phyloP scores from a whole-genome alignment of 495 filamentous ascomycete species.

The Tetracladium setigerum region DNA sequence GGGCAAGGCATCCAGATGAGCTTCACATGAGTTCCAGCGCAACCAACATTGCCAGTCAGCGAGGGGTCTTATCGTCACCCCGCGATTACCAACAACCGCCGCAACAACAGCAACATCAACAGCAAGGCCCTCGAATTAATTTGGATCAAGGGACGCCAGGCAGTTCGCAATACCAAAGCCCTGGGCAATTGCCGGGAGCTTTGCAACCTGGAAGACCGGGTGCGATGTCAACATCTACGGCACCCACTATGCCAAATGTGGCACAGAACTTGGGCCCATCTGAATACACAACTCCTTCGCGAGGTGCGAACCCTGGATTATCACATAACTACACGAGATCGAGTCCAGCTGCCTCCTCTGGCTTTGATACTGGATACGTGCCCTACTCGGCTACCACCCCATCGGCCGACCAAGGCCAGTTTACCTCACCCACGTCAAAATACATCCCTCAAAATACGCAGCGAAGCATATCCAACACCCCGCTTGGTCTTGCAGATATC shows the following conservation, averaged over 20 bases:
- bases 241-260: slow-evolving; percentile 63
- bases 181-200: slow-evolving; percentile 42
- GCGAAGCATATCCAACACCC: slow-evolving; percentile 72
- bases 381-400: slow-evolving; percentile 60
- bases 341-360: slow-evolving; percentile 56
- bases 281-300: slow-evolving; percentile 58
- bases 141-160: slow-evolving; percentile 24
- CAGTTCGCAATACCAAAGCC: slow-evolving; percentile 45
- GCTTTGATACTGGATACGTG: slow-evolving; percentile 65
- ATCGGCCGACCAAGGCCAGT: slow-evolving; percentile 50
- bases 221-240: slow-evolving; percentile 58
- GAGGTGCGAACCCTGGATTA: slow-evolving; percentile 50
- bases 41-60: slow-evolving; percentile 21
- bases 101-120: not conserved
- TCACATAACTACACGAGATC: slow-evolving; percentile 75
- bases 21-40: slow-evolving; percentile 64
- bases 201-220: slow-evolving; percentile 48
- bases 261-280: slow-evolving; percentile 50
- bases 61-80: slow-evolving; percentile 35
- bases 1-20: slow-evolving; percentile 59
- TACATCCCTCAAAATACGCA: slow-evolving; percentile 61
- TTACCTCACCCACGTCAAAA: slow-evolving; percentile 59
- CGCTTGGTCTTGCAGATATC: slow-evolving; percentile 86
- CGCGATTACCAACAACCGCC: slow-evolving; percentile 43
- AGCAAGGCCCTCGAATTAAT: slow-evolving; percentile 17